Conservation (phyloP, 148 eudicot genomes). For the Cornus suecica region DNA sequence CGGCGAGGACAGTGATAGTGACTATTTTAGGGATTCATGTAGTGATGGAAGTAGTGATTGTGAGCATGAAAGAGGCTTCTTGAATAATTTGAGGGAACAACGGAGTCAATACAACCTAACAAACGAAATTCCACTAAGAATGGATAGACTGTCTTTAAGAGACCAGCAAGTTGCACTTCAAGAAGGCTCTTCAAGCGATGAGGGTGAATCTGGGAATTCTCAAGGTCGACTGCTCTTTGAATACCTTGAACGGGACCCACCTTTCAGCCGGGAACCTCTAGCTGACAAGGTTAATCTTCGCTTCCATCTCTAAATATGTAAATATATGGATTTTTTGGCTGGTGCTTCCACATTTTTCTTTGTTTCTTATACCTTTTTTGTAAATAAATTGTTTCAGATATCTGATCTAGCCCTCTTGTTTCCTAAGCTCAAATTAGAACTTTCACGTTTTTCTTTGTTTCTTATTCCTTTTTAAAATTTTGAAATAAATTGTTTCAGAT, state of each 20-base stretch:
- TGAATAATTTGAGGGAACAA: slow-evolving; percentile 27
- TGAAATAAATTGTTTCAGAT: slow-evolving; percentile 47
- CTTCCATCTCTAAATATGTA: slow-evolving; percentile 1
- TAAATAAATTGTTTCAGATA: slow-evolving; percentile 38
- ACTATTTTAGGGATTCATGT: slow-evolving; percentile 66
- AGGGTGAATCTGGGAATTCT: slow-evolving; percentile 58
- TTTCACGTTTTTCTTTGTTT: background rate
- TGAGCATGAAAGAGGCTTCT: slow-evolving; percentile 54
- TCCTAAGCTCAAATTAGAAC: slow-evolving; percentile 63
- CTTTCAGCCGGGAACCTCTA: slow-evolving; percentile 73
- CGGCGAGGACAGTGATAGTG: slow-evolving; percentile 72
- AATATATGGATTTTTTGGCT: background rate
- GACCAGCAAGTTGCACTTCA: slow-evolving; percentile 40
- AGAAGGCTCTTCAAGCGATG: slow-evolving; percentile 78
- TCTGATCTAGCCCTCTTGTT: slow-evolving; percentile 55
- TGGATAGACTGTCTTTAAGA: slow-evolving; percentile 34
- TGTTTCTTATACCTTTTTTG: slow-evolving; percentile 7
- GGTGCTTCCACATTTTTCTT: background rate
- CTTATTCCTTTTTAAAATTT: slow-evolving; percentile 7
- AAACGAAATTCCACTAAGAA: slow-evolving; percentile 28
- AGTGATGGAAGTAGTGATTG: slow-evolving; percentile 85
- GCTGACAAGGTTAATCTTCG: slow-evolving; percentile 65
- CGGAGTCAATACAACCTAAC: slow-evolving; percentile 24
- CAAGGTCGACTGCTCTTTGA: slow-evolving; percentile 57
- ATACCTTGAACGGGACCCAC: slow-evolving; percentile 65